Percentiles rank a stretch among this genome's conserved stretches.
Conservation (phyloP, 164 flowering plant species). For the Umbellularia californica region DNA sequence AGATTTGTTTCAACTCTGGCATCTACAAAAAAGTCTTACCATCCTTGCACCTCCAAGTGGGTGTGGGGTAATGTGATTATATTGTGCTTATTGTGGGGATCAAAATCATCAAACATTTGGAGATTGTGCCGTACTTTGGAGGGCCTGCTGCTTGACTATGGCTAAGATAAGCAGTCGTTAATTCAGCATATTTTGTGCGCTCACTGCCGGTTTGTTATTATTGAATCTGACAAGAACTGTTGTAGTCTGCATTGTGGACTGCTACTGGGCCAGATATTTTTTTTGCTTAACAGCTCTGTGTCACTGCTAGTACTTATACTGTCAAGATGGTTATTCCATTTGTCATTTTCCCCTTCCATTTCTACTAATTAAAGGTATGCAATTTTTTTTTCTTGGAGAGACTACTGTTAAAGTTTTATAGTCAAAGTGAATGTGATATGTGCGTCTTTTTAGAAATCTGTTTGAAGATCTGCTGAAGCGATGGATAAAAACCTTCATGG, state of each 20-base stretch:
- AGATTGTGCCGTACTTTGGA: slow-evolving; percentile 75
- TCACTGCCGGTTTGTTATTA: slow-evolving; percentile 10
- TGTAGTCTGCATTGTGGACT: slow-evolving; percentile 19
- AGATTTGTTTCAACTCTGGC: slow-evolving; percentile 83
- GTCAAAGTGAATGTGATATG: not conserved
- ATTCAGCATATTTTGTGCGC: slow-evolving; percentile 16
- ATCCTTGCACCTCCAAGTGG: slow-evolving; percentile 86
- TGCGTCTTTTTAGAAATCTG: slow-evolving; percentile 39
- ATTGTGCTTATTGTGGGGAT: slow-evolving; percentile 57
- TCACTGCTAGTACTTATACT: slow-evolving; percentile 10
- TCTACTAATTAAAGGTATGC: slow-evolving; percentile 62
- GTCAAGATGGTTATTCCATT: slow-evolving; percentile 70
- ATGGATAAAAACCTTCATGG: slow-evolving; percentile 40
- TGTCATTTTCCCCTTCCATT: slow-evolving; percentile 43
- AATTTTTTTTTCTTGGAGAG: not conserved
- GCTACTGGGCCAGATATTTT: not conserved
- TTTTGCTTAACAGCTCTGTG: slow-evolving; percentile 9
- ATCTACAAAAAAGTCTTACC: slow-evolving; percentile 48
- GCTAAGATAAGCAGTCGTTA: slow-evolving; percentile 47
- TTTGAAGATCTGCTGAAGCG: slow-evolving; percentile 34
- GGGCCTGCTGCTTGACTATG: slow-evolving; percentile 80
- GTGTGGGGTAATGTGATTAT: slow-evolving; percentile 75
- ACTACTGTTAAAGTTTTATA: too few species aligned
- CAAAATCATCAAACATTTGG: slow-evolving; percentile 85
- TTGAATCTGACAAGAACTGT: not conserved